Evolutionary conservation across 2,329 filamentous ascomycete species (phyloP), one percentile per base, ranked within the genome.

Genomic region (Verticillium alfalfae): DNA sequence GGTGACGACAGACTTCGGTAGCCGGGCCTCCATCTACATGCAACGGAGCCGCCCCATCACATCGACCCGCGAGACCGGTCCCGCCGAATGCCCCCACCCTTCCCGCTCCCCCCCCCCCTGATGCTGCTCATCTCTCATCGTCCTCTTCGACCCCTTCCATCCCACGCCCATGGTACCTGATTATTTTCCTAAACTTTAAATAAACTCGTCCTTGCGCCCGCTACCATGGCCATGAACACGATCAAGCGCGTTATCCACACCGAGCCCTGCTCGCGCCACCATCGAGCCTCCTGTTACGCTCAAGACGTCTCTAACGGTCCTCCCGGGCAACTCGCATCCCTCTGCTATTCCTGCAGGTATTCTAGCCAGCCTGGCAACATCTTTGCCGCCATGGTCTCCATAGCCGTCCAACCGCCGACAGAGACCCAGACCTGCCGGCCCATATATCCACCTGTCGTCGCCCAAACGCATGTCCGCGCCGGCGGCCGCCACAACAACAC

Each of bases 361-460:
- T 31, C 26, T 31, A 31, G 26, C 26, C 26, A 31, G 5, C 5
- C 26, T 31, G 26, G 26, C 26, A 31, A 16, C 39, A 15, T n/a
- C 39, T 41, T 16, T 15, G 39, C 39, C 8, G 45, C 45, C 10
- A 52, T 52, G 45, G 45, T 52, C 45, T 52, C 45, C 18, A 52
- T 52, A 52, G 45, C 18, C 45, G 45, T 52, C 45, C 45, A 52
- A 18, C 45, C 45, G 7, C 45, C 45, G 18, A 52, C 45, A 7
- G 45, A 52, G 45, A 52, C 45, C 18, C 45, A 52, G 45, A 26
- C 18, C 45, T 22, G 60, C 10, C 55, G 65, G 18, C 39, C 34
- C 8, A 34, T 75, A 5, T 55, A 67, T 49, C 72, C 70, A 4
- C 64, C 69, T 16, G 22, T 71, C 13, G 41, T 71, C 18, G 68